Base-by-base conservation (phyloP, 192 early-diverging fungal species). In the Paraglomus brasilianum region DNA sequence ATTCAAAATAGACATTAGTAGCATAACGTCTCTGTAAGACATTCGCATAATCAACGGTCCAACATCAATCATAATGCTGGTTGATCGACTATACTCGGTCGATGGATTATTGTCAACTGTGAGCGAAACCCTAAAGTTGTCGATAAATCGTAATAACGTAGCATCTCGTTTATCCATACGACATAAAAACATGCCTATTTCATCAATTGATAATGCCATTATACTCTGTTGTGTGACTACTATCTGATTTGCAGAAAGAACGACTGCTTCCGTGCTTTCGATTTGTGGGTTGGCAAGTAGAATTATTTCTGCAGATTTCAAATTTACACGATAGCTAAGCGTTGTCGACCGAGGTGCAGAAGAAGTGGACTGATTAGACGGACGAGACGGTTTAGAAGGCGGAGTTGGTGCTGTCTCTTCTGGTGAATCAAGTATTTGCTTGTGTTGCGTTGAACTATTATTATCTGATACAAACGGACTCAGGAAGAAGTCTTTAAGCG, bases 151-250 rank as follows among this genome's bases (percentile, higher is more conserved):
- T 19, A 97, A 73, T 5, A 81, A 81, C 0, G 95, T 93, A 43
- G 91, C 88, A 8, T 87, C 81, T 10, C 91, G 81, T 55, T 85
- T 87, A 71, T 94, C 90, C 86, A 98, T 92, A 9, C 84, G 84
- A 82, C 95, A 98, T 13, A 99, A 81, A 42, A 90, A 91, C 84
- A 98, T 93, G 45, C 93, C 91, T 46, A 94, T 82, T 66, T 92
- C 88, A 43, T 94, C 82, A 51, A 94, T 79, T 19, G 83, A 89
- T 8, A 94, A 55, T 4, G 86, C 89, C 65, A 88, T 87, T 39
- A 92, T 81, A 13, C 87, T 81, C 71, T 95, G 90, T 62, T 93
- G 91, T 6, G 88, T 83, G 45, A 96, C 75, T 21, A 93, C 85
- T 0, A 97, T 79, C 69, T 92, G 86, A 51, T 93, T 85, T 1